phyloP scores from a whole-genome alignment of 2,329 filamentous ascomycete genomes.

The Pseudocercospora fijiensis region DNA sequence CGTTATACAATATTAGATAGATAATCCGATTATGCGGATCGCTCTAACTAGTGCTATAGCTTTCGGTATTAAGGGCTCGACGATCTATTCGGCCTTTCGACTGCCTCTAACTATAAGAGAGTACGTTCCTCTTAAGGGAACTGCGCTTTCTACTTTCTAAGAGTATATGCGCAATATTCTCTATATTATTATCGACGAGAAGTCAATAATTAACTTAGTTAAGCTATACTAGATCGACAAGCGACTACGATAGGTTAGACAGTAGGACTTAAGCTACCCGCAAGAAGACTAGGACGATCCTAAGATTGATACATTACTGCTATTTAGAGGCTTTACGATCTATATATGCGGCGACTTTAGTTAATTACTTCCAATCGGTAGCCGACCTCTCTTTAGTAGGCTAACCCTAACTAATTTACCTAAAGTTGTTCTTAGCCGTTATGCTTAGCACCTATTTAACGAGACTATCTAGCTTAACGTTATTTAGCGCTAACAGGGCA shows the following conservation, averaged over 20 bases:
- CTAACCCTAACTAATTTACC: not conserved
- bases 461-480: not conserved
- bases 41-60: not conserved
- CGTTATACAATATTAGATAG: not conserved
- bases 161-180: not conserved
- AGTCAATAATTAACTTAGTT: not conserved
- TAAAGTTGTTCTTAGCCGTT: not conserved
- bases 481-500: not conserved
- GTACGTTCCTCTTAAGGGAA: not conserved
- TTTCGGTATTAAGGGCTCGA: not conserved
- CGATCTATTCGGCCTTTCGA: not conserved
- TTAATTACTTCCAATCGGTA: not conserved
- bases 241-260: not conserved
- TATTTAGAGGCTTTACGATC: not conserved
- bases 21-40: too few species aligned
- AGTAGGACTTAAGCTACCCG: too few species aligned
- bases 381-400: not conserved
- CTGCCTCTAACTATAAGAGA: not conserved
- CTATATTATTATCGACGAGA: not conserved
- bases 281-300: not conserved
- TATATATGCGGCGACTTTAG: not conserved
- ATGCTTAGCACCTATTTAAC: not conserved
- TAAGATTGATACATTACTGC: not conserved
- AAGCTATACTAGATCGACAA: not conserved
- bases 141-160: not conserved